Conservation (phyloP, 441 rosid genomes). For the Adansonia rubrostipa region DNA sequence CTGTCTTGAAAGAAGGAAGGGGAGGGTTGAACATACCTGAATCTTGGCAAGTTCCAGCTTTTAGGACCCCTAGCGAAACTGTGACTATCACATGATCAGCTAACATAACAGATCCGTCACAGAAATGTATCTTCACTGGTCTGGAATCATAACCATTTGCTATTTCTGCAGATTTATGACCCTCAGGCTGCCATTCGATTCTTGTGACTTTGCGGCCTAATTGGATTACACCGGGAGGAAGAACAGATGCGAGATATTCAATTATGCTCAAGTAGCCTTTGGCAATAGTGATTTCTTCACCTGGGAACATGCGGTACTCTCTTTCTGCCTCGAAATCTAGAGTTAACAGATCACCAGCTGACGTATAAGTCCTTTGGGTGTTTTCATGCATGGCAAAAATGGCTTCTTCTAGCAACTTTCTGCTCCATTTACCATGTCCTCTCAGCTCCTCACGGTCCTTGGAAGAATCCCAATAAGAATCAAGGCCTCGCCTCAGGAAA, state of each 20-base stretch:
- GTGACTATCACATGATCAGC: conserved; percentile 96
- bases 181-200: conserved; percentile 77
- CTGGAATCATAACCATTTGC: conserved; percentile 38
- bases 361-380: conserved; percentile 84
- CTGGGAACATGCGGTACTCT: conserved; percentile 89
- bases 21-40: conserved; percentile 77
- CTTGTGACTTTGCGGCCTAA: conserved; percentile 63
- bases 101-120: conserved; percentile 67
- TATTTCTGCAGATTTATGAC: conserved; percentile 24
- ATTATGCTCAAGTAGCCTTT: conserved; percentile 80
- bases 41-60: conserved; percentile 62
- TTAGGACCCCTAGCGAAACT: conserved; percentile 87
- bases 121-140: conserved; percentile 80
- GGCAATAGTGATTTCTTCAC: conserved; percentile 96
- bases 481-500: conserved; percentile 68
- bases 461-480: conserved; percentile 57
- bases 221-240: conserved; percentile 73
- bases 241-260: conserved; percentile 69
- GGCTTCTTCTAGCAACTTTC: conserved; percentile 68
- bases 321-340: conserved; percentile 87
- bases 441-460: conserved; percentile 35
- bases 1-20: conserved; percentile 69
- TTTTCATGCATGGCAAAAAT: conserved; percentile 73
- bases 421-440: conserved; percentile 57
- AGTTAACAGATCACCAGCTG: conserved; percentile 75